A percentile compares a stretch with the other conserved stretches of the same genome.
phyloP scores from a whole-genome alignment of 1,284 basidiomycete species.

The Xerocomus nothofagi region DNA sequence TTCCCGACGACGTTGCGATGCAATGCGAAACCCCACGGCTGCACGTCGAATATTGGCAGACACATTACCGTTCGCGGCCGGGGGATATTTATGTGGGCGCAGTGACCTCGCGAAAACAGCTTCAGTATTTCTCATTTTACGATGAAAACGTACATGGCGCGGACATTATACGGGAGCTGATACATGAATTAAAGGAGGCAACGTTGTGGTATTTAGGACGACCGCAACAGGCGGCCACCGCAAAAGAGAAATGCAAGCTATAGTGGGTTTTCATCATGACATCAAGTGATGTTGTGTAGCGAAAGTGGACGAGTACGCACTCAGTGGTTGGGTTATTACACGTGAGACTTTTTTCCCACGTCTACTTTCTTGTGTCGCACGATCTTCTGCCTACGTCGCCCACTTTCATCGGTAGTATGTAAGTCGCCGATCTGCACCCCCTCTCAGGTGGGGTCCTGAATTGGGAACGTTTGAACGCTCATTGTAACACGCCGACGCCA shows the following conservation, averaged over 20 bases:
- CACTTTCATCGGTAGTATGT: too few species aligned
- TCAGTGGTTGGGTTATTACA: too few species aligned
- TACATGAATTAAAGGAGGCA: constrained; percentile 22
- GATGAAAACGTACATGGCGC: constrained; percentile 15
- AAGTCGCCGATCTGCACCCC: too few species aligned
- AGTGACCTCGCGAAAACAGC: constrained; percentile 3
- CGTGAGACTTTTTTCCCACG: too few species aligned
- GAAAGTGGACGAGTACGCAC: too few species aligned
- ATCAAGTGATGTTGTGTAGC: neutral
- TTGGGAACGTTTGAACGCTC: too few species aligned
- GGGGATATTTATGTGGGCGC: constrained; percentile 16
- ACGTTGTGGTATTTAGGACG: constrained; percentile 23
- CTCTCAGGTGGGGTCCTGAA: too few species aligned
- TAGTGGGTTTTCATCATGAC: neutral
- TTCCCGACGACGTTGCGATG: neutral
- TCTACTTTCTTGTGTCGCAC: too few species aligned
- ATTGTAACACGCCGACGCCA: too few species aligned
- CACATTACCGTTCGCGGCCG: neutral
- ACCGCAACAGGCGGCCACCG: neutral
- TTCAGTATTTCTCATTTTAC: constrained; percentile 19
- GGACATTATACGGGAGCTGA: constrained; percentile 17
- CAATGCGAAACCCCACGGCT: constrained; percentile 3
- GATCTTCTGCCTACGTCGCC: too few species aligned
- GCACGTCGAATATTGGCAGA: constrained; percentile 7
- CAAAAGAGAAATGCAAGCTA: neutral